Percentiles rank a stretch among this genome's conserved stretches.
Conservation (phyloP, 805 yeast genomes). For the Kuraishia ogatae region DNA sequence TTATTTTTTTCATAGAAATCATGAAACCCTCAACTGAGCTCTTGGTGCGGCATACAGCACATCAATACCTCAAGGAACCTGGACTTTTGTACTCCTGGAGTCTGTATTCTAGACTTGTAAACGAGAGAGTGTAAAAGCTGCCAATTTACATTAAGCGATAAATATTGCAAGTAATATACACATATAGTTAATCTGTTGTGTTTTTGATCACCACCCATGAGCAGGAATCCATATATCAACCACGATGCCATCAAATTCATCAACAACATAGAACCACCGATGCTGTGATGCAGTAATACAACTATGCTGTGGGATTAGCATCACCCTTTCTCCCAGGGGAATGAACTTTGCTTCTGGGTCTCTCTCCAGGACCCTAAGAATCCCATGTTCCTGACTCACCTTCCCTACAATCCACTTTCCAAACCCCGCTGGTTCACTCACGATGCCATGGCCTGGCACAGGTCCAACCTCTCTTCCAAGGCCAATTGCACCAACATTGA, state of each 20-base stretch:
- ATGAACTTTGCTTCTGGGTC: conserved; percentile 25
- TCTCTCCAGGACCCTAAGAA: conserved; percentile 38
- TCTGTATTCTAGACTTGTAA: too few relatives aligned
- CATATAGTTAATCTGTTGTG: too few relatives aligned
- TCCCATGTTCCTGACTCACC: conserved; percentile 76
- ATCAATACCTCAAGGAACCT: too few relatives aligned
- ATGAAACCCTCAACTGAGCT: too few relatives aligned
- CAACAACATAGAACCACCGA: conserved; percentile 48
- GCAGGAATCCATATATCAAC: conserved; percentile 61
- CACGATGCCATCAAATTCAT: conserved; percentile 33
- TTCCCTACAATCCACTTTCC: conserved; percentile 59
- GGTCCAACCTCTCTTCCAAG: conserved; percentile 59
- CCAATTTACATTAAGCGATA: too few relatives aligned
- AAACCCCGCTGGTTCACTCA: conserved; percentile 26
- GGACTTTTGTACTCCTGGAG: too few relatives aligned
- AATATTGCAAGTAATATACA: too few relatives aligned
- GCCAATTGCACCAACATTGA: conserved; percentile 69
- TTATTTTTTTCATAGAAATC: too few relatives aligned
- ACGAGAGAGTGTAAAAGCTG: too few relatives aligned
- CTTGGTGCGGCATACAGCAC: too few relatives aligned
- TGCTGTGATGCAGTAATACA: conserved; percentile 64
- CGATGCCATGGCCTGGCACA: conserved; percentile 49
- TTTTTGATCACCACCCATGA: conserved; percentile 32
- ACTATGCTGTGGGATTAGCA: conserved; percentile 59
- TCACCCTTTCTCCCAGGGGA: conserved; percentile 46